Evolutionary conservation across 805 yeast species (phyloP), one percentile per base, ranked within the genome.

Genomic region (Priceomyces melissophilus): DNA sequence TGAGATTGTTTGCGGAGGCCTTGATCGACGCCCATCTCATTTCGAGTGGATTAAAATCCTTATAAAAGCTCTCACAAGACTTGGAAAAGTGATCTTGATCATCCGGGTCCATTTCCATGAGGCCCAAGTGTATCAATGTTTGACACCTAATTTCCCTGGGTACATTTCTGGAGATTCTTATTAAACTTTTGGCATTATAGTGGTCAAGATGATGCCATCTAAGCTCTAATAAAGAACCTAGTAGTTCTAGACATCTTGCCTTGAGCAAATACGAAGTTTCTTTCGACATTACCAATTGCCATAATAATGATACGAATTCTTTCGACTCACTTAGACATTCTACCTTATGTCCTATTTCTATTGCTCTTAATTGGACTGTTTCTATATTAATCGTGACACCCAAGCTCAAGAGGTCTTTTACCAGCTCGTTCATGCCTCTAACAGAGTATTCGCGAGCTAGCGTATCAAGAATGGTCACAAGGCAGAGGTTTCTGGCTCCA

Each of bases 401-500:
- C 8, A 67, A 34, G 11, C 54, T 48, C 11, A 69, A 37, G 1
- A 76, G 26, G 4, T 56, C 60, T 4, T 36, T 40, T 2, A 65
- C 39, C 12, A 52, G 42, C 9, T 49, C 58, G 12, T 38, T 14
- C 10, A 53, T 38, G 17, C 48, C 47, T 17, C 37, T 30, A 9
- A 29, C 26, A 2, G 34, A 11, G 37, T 60, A 49, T 9, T 43
- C 39, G 10, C 48, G 31, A 3, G 71, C 46, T 10, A 78, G 47
- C 3, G 73, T 37, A 2, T 42, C 35, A 7, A 58, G 47, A 8
- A 69, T 45, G 2, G 53, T 52, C 11, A 69, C 60, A 17, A 77
- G 38, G 12, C 76, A 67, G 13, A 79, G 52, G 44, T 78, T 81
- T 40, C 68, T 71, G 8, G 76, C 62, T 2, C 85, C 85, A 53